Base-by-base conservation (phyloP, 768 basidiomycete genomes). In the Suillus ampliporus region DNA sequence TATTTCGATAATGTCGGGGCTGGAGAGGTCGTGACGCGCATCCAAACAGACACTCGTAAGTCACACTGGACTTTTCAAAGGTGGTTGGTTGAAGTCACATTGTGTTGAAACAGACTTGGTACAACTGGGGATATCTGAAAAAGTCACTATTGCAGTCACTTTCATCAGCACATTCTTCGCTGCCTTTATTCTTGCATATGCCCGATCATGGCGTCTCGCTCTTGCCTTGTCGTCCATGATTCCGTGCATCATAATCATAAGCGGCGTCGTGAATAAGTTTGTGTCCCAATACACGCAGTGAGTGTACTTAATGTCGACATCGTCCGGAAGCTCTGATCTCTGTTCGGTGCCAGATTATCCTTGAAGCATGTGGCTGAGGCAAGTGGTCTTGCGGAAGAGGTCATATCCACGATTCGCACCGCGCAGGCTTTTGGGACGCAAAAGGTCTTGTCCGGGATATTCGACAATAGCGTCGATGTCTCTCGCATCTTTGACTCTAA, bases 1-100 rank as follows among this genome's bases (percentile, higher is more conserved):
- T 87, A 78, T 75, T 86, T 62, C 23, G 61, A 62, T 62, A 34
- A 61, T 52, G 72, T 87, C 40, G 84, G 85, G 19, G 82, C 85
- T 6, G 86, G 86, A 48, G 86, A 87, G 61, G 80, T 88, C 21
- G 83, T 86, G 1, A 86, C 85, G 0, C 79, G 85, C 35, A 86
- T 87, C 60, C 43, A 61, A 51, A 19, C 50, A 5, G 61, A 61
- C 10, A 14, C 57, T 76, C 75, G 54, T 56, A 40, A 56, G 54
- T 56, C n/a, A 8, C 44, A 23, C 13, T n/a, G 19, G 23, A n/a
- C 4, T 50, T 50, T 10, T 52, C 5, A n/a, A 11, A 43, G 9
- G 51, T 38, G 61, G 26, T 57, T 40, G 59, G 9, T 3, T 34
- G 40, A 56, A 34, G 10, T 54, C 23, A 38, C 17, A 10, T 26